A percentile compares a stretch with the other conserved stretches of the same genome.
These are phyloP conservation scores for Parachaetomium inaequale DNA, from an alignment of 495 filamentous ascomycete genomes.

Conservation along the genomic window DNA sequence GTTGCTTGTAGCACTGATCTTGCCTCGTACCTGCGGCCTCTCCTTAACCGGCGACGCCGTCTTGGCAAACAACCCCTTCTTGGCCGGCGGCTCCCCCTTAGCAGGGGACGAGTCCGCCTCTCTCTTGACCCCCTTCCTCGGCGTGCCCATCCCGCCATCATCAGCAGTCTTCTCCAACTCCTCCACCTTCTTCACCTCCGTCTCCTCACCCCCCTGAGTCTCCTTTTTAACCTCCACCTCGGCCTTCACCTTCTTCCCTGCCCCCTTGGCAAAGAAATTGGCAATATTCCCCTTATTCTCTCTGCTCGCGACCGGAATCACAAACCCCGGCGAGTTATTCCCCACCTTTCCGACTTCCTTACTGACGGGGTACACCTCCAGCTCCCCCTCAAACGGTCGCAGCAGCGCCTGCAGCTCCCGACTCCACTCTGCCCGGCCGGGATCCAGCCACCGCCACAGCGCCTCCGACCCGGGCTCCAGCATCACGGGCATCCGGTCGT, in stretches of 20 bases:
- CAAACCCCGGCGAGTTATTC: slow-evolving; percentile 80
- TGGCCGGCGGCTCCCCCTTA: slow-evolving; percentile 41
- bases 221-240: slow-evolving; percentile 31
- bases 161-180: slow-evolving; percentile 15
- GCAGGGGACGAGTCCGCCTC: slow-evolving; percentile 42
- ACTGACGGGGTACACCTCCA: slow-evolving; percentile 81
- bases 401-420: slow-evolving; percentile 71
- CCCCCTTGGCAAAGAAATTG: slow-evolving; percentile 71
- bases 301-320: slow-evolving; percentile 73
- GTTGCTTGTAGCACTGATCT: slow-evolving; percentile 49
- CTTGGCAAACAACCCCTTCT: slow-evolving; percentile 41
- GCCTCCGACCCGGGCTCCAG: slow-evolving; percentile 69
- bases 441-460: slow-evolving; percentile 78
- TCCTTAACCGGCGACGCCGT: slow-evolving; percentile 27
- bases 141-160: slow-evolving; percentile 14
- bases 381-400: slow-evolving; percentile 70
- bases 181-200: not conserved
- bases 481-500: slow-evolving; percentile 95
- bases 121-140: slow-evolving; percentile 51
- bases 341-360: slow-evolving; percentile 94
- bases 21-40: slow-evolving; percentile 7
- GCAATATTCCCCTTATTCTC: slow-evolving; percentile 90
- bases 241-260: slow-evolving; percentile 35
- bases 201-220: slow-evolving; percentile 5
- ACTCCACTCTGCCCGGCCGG: slow-evolving; percentile 65